Conservation (phyloP, 1,139 yeast species). For the Yamadazyma buinensis region DNA sequence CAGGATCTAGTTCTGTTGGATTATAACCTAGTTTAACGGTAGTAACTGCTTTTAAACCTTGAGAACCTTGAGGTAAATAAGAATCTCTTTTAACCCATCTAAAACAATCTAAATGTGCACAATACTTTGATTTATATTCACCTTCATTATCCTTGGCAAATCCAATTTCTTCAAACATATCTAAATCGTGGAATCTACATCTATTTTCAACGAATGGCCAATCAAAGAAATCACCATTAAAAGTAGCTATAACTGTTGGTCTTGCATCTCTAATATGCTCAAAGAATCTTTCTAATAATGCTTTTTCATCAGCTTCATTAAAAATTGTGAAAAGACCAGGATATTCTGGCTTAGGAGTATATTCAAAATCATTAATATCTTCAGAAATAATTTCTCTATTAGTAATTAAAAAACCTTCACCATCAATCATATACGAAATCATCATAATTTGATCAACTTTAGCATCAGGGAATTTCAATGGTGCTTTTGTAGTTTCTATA, state of each 20-base stretch:
- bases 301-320: slow-evolving; percentile 84
- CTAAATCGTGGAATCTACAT: slow-evolving; percentile 75
- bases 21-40: slow-evolving; percentile 94
- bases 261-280: slow-evolving; percentile 84
- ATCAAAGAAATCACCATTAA: slow-evolving; percentile 97
- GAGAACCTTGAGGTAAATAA: slow-evolving; percentile 96
- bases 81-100: slow-evolving; percentile 99
- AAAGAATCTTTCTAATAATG: slow-evolving; percentile 68
- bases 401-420: slow-evolving; percentile 91
- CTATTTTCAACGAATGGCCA: slow-evolving; percentile 98
- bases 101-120: slow-evolving; percentile 96
- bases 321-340: slow-evolving; percentile 88
- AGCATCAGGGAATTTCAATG: slow-evolving; percentile 93
- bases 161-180: slow-evolving; percentile 93
- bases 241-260: slow-evolving; percentile 96
- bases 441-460: slow-evolving; percentile 94
- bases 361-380: slow-evolving; percentile 95
- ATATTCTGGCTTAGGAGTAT: slow-evolving; percentile 95
- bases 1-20: slow-evolving; percentile 96
- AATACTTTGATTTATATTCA: slow-evolving; percentile 87
- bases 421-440: slow-evolving; percentile 99
- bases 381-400: slow-evolving; percentile 91
- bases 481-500: slow-evolving; percentile 96
- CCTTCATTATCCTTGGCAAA: slow-evolving; percentile 87
- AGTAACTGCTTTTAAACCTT: slow-evolving; percentile 97